Conservation (phyloP, 768 basidiomycete species). For the Termitomyces eurrhizus region DNA sequence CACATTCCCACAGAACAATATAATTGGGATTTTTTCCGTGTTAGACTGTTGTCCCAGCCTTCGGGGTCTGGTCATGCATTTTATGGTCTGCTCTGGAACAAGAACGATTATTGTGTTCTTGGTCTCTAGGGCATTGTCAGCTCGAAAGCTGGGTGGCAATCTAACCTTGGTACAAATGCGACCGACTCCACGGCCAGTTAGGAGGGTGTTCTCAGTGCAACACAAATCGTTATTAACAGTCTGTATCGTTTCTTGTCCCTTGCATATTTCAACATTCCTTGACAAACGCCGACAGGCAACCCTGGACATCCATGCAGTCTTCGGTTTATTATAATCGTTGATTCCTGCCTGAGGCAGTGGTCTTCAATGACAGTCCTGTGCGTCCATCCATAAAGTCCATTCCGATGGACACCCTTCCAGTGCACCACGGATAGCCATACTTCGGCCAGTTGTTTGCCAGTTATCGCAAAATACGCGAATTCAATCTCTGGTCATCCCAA, state of each 20-base stretch:
- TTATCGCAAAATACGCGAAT: slow-evolving; percentile 10
- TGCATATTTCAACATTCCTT: slow-evolving; percentile 10
- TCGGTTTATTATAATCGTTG: slow-evolving; percentile 13
- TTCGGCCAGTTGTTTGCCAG: slow-evolving; percentile 13
- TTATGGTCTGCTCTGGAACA: slow-evolving; percentile 5
- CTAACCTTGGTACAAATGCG: slow-evolving; percentile 5
- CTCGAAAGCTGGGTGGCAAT: slow-evolving; percentile 17
- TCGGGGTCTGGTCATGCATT: slow-evolving; percentile 15
- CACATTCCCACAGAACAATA: slow-evolving; percentile 11
- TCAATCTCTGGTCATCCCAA: slow-evolving; percentile 19
- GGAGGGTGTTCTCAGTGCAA: slow-evolving; percentile 11
- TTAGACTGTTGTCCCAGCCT: slow-evolving; percentile 16
- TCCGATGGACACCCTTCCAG: slow-evolving; percentile 10
- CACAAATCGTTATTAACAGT: slow-evolving; percentile 8
- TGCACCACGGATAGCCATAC: slow-evolving; percentile 18
- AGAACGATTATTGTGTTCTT: slow-evolving; percentile 9
- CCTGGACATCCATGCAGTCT: slow-evolving; percentile 16
- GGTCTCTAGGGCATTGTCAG: slow-evolving; percentile 11
- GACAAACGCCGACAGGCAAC: slow-evolving; percentile 1
- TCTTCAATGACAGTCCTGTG: slow-evolving; percentile 12
- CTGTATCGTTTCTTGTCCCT: slow-evolving; percentile 3
- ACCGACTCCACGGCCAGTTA: slow-evolving; percentile 15
- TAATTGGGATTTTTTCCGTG: slow-evolving; percentile 8
- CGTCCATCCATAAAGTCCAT: slow-evolving; percentile 6
- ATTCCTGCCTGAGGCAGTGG: slow-evolving; percentile 12